Base-by-base conservation (phyloP, 306 rosid genomes). In the Prunus campanulata region DNA sequence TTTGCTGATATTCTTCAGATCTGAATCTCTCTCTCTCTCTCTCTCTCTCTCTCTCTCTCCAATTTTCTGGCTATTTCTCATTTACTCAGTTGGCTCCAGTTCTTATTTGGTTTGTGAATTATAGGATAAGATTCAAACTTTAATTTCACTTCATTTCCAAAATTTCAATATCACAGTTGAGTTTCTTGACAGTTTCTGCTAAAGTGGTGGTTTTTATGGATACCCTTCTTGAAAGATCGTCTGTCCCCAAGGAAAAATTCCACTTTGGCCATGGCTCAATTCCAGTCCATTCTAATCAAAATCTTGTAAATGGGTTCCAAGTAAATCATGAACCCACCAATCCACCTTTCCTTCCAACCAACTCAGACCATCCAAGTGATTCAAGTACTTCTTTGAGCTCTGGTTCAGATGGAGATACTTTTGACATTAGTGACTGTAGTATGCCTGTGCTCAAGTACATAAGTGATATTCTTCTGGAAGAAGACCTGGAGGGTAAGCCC, bases 221-320 rank as follows among this genome's bases (percentile, higher is more conserved):
- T 35, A 16, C 85, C 68, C 79, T 80, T 84, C 42, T 79, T 39
- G 77, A 72, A 59, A 78, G 76, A 67, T 74, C 61, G 10, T 27
- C 80, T 19, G 83, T 66, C 68, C 62, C 84, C 24, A 69, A 74
- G 32, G 78, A 86, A 11, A 82, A 78, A 42, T 88, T 81, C 15
- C 67, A 74, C 20, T 88, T 80, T 59, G 86, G 77, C 51, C 84
- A 76, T 15, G 86, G 76, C 68, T 78, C 85, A 4, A 51, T 10
- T 48, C 61, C 88, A 7, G 68, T 46, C 8, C 50, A 51, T 39
- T 51, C 88, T 35, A 85, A 75, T 62, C 86, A 5, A 16, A 56
- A 72, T 57, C 67, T 56, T 57, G 68, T 22, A 12, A 76, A 87
- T 77, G 87, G 80, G 30, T 79, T 84, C 63, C 68, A 78, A 39